Conservation (phyloP, 2,329 filamentous ascomycete species). For the Claviceps sorghi region DNA sequence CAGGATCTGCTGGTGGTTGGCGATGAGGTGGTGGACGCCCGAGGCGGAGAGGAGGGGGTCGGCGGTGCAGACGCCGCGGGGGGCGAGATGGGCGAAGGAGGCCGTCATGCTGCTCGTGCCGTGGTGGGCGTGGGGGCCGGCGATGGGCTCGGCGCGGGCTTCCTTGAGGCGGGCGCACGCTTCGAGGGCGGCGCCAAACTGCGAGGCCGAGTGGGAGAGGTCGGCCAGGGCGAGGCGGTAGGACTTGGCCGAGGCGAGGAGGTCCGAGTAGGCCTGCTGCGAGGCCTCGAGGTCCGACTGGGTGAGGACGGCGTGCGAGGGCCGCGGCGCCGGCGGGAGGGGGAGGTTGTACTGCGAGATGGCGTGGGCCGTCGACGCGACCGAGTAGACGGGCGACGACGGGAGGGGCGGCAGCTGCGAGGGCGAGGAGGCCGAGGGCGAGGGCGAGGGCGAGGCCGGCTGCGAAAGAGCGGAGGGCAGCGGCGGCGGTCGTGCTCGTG, state of each 20-base stretch:
- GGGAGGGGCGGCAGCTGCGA: conserved; percentile 47
- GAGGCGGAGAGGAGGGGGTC: conserved; percentile 47
- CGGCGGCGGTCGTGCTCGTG: neutral
- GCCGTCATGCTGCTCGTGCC: conserved; percentile 26
- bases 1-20: conserved; percentile 57
- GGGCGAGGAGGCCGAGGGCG: no score
- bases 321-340: conserved; percentile 43
- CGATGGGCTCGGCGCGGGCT: conserved; percentile 43
- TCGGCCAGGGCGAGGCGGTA: conserved; percentile 48
- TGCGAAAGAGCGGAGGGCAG: conserved; percentile 17
- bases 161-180: conserved; percentile 55
- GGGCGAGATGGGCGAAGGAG: conserved; percentile 29
- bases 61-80: conserved; percentile 40
- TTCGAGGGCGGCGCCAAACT: conserved; percentile 51
- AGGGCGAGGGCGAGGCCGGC: conserved; percentile 32
- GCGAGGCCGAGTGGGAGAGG: conserved; percentile 45
- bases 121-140: conserved; percentile 18
- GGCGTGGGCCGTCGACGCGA: conserved; percentile 47
- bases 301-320: conserved; percentile 44
- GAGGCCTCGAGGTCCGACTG: conserved; percentile 49
- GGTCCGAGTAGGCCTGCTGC: conserved; percentile 46
- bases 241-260: conserved; percentile 46
- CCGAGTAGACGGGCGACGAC: conserved; percentile 46
- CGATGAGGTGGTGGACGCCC: conserved; percentile 51
- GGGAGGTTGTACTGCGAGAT: conserved; percentile 45